phyloP scores from a whole-genome alignment of 1,284 basidiomycete species.

The Irpex sp. region DNA sequence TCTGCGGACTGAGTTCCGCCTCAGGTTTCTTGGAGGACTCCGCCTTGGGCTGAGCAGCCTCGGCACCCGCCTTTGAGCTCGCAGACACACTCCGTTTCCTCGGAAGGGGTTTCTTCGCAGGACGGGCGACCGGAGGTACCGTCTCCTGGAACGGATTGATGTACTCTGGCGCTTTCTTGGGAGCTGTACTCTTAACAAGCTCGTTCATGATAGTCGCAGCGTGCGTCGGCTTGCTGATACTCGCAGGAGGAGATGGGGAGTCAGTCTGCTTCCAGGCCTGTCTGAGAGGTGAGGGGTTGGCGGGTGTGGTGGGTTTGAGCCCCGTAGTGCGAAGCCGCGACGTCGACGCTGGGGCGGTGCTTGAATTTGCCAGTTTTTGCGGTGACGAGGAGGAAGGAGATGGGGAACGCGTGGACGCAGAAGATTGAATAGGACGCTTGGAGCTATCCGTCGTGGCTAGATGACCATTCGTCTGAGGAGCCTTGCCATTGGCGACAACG shows the following conservation, averaged over 20 bases:
- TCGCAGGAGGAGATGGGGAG: slow-evolving; percentile 38
- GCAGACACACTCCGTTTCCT: slow-evolving; percentile 22
- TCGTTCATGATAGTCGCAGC: slow-evolving; percentile 61
- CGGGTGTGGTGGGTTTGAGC: slow-evolving; percentile 45
- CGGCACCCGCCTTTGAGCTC: slow-evolving; percentile 17
- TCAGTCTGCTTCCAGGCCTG: slow-evolving; percentile 53
- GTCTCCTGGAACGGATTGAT: slow-evolving; percentile 68
- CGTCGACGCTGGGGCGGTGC: slow-evolving; percentile 8
- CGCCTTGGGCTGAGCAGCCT: slow-evolving; percentile 6
- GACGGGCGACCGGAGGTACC: slow-evolving; percentile 34
- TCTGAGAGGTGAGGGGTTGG: slow-evolving; percentile 60
- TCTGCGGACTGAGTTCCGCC: slow-evolving; percentile 44
- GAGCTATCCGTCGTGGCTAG: background rate
- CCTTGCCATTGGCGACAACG: background rate
- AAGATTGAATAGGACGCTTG: background rate
- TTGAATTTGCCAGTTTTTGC: background rate
- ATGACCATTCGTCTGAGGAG: background rate
- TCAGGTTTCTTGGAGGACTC: slow-evolving; percentile 15
- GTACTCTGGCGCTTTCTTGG: slow-evolving; percentile 45
- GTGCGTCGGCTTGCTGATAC: slow-evolving; percentile 42
- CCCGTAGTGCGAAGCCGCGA: slow-evolving; percentile 39
- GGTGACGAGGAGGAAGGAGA: background rate
- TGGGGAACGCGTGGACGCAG: background rate
- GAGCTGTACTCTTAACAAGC: slow-evolving; percentile 61
- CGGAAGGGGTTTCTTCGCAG: slow-evolving; percentile 32